Evolutionary conservation across 768 basidiomycete species (phyloP).

Genomic region (Podaxis sp.): DNA sequence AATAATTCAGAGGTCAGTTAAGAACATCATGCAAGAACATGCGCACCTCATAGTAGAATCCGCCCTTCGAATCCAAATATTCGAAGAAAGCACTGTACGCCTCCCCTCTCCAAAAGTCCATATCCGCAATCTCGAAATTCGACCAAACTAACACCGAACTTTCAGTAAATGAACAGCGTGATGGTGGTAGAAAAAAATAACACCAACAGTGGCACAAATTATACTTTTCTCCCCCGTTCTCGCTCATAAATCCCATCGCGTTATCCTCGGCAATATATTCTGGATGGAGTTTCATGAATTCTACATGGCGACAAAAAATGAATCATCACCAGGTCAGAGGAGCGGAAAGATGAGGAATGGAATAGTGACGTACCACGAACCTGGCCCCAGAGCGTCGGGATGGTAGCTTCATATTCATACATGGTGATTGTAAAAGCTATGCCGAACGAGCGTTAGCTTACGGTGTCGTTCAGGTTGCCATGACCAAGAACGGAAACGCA

Average conservation of each 20-base stretch:
- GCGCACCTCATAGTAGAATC: constrained; percentile 67
- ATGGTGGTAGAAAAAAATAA: neutral
- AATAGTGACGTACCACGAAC: constrained; percentile 50
- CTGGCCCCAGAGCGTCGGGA: constrained; percentile 69
- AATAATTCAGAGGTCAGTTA: neutral
- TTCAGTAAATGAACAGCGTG: neutral
- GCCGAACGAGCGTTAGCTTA: neutral
- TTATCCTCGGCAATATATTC: constrained; percentile 59
- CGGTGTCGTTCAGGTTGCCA: neutral
- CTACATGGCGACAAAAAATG: constrained; percentile 27
- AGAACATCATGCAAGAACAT: neutral
- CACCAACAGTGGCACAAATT: constrained; percentile 71
- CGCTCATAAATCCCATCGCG: constrained; percentile 53
- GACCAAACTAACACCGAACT: constrained; percentile 43
- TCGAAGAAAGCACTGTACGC: constrained; percentile 69
- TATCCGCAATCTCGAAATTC: constrained; percentile 70
- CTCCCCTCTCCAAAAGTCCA: constrained; percentile 63
- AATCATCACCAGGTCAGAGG: neutral
- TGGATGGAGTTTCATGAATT: constrained; percentile 53
- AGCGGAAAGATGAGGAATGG: constrained; percentile 7
- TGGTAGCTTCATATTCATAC: constrained; percentile 74
- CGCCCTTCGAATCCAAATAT: constrained; percentile 56
- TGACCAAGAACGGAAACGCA: constrained; percentile 14
- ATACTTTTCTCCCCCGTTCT: constrained; percentile 54
- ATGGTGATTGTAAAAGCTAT: constrained; percentile 69